A percentile compares a stretch with the other conserved stretches of the same genome.
phyloP scores from a whole-genome alignment of 306 rosid species.

The Sphenostylis stenocarpa region DNA sequence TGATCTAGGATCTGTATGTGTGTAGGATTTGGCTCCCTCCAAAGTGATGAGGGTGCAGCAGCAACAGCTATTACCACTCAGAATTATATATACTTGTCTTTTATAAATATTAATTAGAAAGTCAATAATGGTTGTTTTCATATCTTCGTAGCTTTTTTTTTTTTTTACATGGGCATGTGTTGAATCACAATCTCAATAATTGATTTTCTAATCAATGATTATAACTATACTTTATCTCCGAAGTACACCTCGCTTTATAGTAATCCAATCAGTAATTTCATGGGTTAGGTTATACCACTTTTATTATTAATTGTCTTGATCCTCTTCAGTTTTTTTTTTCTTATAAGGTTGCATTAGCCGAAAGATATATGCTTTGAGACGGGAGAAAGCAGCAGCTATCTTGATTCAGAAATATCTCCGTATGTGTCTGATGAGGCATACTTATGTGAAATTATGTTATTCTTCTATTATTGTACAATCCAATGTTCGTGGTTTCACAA shows the following conservation, averaged over 20 bases:
- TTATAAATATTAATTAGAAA: neutral
- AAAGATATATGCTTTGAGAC: constrained; percentile 50
- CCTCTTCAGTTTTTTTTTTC: constrained; percentile 11
- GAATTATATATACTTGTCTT: neutral
- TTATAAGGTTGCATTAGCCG: constrained; percentile 63
- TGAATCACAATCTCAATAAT: neutral
- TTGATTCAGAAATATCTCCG: constrained; percentile 59
- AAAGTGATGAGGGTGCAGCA: neutral
- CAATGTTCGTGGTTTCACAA: constrained; percentile 58
- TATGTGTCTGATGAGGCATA: constrained; percentile 46
- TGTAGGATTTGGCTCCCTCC: neutral
- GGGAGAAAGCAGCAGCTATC: constrained; percentile 63
- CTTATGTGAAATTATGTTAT: constrained; percentile 50
- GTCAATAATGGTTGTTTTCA: neutral
- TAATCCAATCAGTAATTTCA: neutral
- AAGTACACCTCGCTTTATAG: neutral
- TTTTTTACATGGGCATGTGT: neutral
- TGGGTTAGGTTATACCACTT: neutral
- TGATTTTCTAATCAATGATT: neutral
- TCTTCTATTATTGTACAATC: constrained; percentile 64
- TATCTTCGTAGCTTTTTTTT: neutral
- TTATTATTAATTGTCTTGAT: neutral
- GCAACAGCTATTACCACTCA: neutral
- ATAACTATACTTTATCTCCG: neutral
- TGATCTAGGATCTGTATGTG: neutral